Conservation (phyloP, 768 basidiomycete species). For the Lactarius vividus region DNA sequence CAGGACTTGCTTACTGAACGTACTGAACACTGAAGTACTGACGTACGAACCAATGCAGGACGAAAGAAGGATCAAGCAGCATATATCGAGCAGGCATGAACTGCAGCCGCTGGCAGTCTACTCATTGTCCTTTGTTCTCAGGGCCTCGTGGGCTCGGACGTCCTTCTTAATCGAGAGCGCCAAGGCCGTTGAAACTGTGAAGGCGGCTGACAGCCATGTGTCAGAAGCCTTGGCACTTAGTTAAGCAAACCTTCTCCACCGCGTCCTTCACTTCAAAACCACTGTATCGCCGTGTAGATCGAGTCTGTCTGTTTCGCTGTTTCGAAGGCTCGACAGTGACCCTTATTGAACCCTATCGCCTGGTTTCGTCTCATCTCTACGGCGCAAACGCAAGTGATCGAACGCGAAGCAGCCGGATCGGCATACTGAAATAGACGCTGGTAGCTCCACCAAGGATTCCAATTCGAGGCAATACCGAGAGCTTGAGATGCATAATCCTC, state of each 20-base stretch:
- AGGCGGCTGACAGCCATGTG: not conserved
- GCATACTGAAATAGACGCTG: not conserved
- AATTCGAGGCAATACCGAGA: not conserved
- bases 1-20: too few relatives aligned
- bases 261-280: not conserved
- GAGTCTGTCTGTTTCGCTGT: not conserved
- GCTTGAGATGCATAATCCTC: not conserved
- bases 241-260: not conserved
- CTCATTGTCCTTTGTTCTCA: too few relatives aligned
- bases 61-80: too few relatives aligned
- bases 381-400: not conserved
- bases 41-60: too few relatives aligned
- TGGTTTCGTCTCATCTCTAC: not conserved
- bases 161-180: not conserved
- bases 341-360: not conserved
- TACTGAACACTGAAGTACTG: too few relatives aligned
- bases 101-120: too few relatives aligned
- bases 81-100: too few relatives aligned
- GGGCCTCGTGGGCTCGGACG: not conserved
- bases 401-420: not conserved
- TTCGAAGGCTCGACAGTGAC: not conserved
- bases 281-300: not conserved
- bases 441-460: not conserved
- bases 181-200: not conserved
- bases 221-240: not conserved